phyloP scores from a whole-genome alignment of 2,329 filamentous ascomycete species.

The Exophiala spinifera region DNA sequence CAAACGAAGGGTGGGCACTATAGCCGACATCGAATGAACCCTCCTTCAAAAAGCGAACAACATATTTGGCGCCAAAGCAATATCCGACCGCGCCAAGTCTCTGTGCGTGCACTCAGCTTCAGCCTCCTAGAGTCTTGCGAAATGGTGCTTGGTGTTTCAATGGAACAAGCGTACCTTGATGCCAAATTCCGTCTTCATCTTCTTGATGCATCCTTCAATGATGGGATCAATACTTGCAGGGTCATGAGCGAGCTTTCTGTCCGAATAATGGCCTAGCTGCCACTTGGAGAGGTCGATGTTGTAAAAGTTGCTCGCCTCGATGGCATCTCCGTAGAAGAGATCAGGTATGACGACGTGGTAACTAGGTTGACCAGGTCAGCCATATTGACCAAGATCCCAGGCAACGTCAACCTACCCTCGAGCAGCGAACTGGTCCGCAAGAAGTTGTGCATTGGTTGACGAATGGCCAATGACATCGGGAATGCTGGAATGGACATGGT shows the following conservation, averaged over 20 bases:
- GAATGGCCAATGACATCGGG: slow-evolving; percentile 57
- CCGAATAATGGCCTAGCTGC: slow-evolving; percentile 35
- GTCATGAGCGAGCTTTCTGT: slow-evolving; percentile 34
- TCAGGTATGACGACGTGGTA: slow-evolving; percentile 68
- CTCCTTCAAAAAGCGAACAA: slow-evolving; percentile 62
- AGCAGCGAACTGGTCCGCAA: slow-evolving; percentile 70
- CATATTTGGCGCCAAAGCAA: slow-evolving; percentile 51
- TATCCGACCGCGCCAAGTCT: slow-evolving; percentile 24
- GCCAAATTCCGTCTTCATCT: slow-evolving; percentile 28
- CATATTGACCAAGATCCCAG: too few species aligned
- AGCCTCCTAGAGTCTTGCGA: slow-evolving; percentile 11
- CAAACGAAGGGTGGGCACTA: slow-evolving; percentile 72
- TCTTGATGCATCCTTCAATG: slow-evolving; percentile 44
- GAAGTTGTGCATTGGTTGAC: slow-evolving; percentile 57
- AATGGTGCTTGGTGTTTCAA: not conserved
- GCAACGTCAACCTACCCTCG: slow-evolving; percentile 49
- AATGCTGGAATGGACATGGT: slow-evolving; percentile 31
- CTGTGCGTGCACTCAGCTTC: not conserved
- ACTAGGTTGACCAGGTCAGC: not conserved
- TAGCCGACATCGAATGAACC: slow-evolving; percentile 65
- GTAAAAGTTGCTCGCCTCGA: slow-evolving; percentile 51
- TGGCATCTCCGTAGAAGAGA: slow-evolving; percentile 64
- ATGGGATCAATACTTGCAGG: slow-evolving; percentile 51
- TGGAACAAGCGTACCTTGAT: slow-evolving; percentile 20
- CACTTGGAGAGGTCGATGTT: slow-evolving; percentile 50